A percentile compares a stretch with the other conserved stretches of the same genome.
phyloP scores from a whole-genome alignment of 2,329 filamentous ascomycete species.

The Fusarium mangiferae region DNA sequence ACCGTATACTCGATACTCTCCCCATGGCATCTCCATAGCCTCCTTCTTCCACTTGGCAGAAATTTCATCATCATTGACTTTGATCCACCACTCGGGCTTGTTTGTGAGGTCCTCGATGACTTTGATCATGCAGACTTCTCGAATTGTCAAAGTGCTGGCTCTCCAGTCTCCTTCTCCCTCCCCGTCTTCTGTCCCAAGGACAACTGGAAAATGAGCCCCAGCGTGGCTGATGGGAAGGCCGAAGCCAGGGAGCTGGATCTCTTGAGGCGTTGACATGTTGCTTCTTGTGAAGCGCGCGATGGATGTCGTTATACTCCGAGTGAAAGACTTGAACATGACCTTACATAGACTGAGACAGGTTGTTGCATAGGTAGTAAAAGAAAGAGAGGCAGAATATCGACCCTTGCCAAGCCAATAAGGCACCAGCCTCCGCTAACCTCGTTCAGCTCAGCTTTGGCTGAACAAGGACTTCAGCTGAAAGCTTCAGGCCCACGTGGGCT shows the following conservation, averaged over 20 bases:
- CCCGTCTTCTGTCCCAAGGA: slow-evolving; percentile 6
- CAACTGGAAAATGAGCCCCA: slow-evolving; percentile 33
- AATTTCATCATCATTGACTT: slow-evolving; percentile 44
- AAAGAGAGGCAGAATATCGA: neutral
- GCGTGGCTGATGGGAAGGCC: slow-evolving; percentile 38
- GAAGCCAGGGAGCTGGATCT: slow-evolving; percentile 40
- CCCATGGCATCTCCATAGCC: slow-evolving; percentile 46
- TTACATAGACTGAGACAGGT: neutral
- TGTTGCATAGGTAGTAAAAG: neutral
- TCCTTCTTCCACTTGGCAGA: slow-evolving; percentile 45
- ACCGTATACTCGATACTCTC: slow-evolving; percentile 26
- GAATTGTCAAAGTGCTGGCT: slow-evolving; percentile 44
- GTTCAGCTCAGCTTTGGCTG: neutral
- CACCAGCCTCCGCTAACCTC: slow-evolving; percentile 13
- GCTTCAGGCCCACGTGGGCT: neutral
- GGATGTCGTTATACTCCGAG: neutral
- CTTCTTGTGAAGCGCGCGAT: neutral
- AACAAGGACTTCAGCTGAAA: neutral
- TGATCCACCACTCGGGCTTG: slow-evolving; percentile 50
- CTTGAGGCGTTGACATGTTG: neutral
- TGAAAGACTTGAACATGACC: neutral
- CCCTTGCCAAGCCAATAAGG: slow-evolving; percentile 8
- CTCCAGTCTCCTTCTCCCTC: slow-evolving; percentile 29
- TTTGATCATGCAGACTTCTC: slow-evolving; percentile 49
- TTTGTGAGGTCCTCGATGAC: slow-evolving; percentile 49